Conservation (phyloP, 371 early-diverging fungal genomes). For the Funneliformis caledonium region DNA sequence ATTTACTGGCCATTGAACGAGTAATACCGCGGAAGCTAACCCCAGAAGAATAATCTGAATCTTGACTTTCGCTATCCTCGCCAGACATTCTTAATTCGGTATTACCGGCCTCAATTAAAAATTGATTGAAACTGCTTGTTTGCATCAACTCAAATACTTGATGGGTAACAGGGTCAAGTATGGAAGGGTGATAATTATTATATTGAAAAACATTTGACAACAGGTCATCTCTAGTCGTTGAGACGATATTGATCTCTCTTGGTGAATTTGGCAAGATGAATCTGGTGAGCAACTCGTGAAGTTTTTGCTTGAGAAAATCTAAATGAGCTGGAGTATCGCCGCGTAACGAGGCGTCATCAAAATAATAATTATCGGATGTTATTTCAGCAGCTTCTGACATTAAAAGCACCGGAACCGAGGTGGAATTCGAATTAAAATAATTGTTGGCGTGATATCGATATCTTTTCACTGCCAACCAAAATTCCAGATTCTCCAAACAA, state of each 20-base stretch:
- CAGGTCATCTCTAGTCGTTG: not conserved
- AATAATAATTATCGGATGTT: not conserved
- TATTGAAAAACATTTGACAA: conserved; percentile 15
- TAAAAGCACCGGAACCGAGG: not conserved
- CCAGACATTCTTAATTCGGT: not conserved
- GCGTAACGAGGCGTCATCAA: not conserved
- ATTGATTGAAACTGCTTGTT: conserved; percentile 12
- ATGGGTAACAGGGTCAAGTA: conserved; percentile 5
- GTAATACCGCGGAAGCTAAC: not conserved
- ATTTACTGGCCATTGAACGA: not conserved
- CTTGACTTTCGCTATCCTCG: not conserved
- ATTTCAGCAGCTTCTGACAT: not conserved
- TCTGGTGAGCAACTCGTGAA: not conserved
- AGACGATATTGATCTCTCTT: conserved; percentile 15
- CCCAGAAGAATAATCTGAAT: not conserved
- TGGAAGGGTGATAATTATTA: conserved; percentile 18
- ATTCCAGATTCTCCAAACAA: conserved; percentile 27
- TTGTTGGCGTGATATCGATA: conserved; percentile 5
- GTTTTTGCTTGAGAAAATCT: conserved; percentile 18
- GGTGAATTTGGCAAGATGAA: conserved; percentile 6
- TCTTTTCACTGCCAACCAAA: conserved; percentile 15
- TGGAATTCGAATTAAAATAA: conserved; percentile 11
- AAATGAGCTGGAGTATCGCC: conserved; percentile 18
- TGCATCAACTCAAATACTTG: conserved; percentile 26
- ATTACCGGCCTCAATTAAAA: conserved; percentile 8